Base-by-base conservation (phyloP, 257 asterid species). In the Anisodus acutangulus region DNA sequence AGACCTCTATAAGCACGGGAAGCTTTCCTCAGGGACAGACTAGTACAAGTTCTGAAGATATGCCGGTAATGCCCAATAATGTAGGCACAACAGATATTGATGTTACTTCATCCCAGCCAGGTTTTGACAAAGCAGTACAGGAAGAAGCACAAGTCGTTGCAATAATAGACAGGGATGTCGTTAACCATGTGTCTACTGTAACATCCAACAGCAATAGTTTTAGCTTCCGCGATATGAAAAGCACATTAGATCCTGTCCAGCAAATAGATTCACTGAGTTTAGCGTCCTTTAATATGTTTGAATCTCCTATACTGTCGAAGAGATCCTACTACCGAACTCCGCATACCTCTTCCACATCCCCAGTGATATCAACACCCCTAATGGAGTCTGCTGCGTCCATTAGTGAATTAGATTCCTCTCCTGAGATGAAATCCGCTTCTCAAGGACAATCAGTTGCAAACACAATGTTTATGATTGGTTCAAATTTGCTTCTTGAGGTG, bases 11-110 rank as follows among this genome's bases (percentile, higher is more conserved):
- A 83, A 97, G 96, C 85, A 84, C 89, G 85, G 98, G 93, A 87
- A 93, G 98, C 91, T 95, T 93, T 86, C 91, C 97, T 51, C 98
- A 87, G 89, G 98, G 90, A 62, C 94, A 94, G 88, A 93, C 79
- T 74, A 93, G 97, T 91, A 89, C 91, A 79, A 95, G 99, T 91
- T 95, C 98, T 78, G 99, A 97, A 81, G 98, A 92, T 71, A 90
- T 88, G 84, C 90, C 91, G 37, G 85, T 82, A 60, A 79, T 90
- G 83, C 79, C 90, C 17, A 87, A 87, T 81, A 86, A 81, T 82
- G 63, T 60, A 80, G 92, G 91, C 84, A 91, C 89, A 84, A 63
- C 87, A 79, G 95, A 90, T 79, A 82, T 59, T 80, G 87, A 64
- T 83, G 60, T 76, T 82, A 83, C 84, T 74, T 85, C 86, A 76